Conservation (phyloP, 371 early-diverging fungal species). For the Mucor piriformis region DNA sequence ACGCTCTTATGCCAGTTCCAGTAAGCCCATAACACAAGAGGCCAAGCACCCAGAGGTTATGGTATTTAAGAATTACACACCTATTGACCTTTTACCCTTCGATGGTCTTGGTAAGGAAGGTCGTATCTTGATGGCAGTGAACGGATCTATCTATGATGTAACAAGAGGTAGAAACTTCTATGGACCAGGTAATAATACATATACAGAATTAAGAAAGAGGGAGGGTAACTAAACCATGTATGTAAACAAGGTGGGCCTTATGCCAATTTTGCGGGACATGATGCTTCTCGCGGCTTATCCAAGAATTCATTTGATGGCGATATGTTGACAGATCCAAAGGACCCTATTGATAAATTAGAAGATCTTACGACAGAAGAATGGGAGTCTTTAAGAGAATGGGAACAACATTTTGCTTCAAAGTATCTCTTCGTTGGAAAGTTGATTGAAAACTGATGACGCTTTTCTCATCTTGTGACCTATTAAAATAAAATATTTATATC, state of each 20-base stretch:
- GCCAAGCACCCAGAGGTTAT: slow-evolving; percentile 60
- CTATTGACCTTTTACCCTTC: slow-evolving; percentile 66
- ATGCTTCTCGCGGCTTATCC: slow-evolving; percentile 86
- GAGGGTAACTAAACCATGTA: neutral
- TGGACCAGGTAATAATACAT: slow-evolving; percentile 75
- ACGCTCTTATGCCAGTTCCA: slow-evolving; percentile 4
- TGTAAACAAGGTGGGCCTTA: slow-evolving; percentile 74
- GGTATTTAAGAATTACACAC: slow-evolving; percentile 70
- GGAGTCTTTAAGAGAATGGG: slow-evolving; percentile 80
- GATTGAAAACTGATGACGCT: slow-evolving; percentile 15
- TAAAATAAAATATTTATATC: slow-evolving; percentile 11
- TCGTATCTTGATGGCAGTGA: slow-evolving; percentile 82
- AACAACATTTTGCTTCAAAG: slow-evolving; percentile 20
- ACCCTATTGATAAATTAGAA: slow-evolving; percentile 80
- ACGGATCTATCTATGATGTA: slow-evolving; percentile 89
- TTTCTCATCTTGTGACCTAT: neutral
- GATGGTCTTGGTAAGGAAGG: slow-evolving; percentile 52
- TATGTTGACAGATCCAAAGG: slow-evolving; percentile 71
- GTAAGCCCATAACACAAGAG: slow-evolving; percentile 20
- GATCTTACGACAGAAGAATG: slow-evolving; percentile 79
- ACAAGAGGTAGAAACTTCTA: slow-evolving; percentile 85
- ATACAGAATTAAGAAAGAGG: neutral
- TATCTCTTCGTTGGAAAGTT: slow-evolving; percentile 32
- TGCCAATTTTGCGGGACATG: slow-evolving; percentile 89
- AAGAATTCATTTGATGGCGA: slow-evolving; percentile 88